Evolutionary conservation across 352 stramenopile genomes (phyloP), one percentile per base, ranked within the genome.

Genomic region (Pythium aristosporum): DNA sequence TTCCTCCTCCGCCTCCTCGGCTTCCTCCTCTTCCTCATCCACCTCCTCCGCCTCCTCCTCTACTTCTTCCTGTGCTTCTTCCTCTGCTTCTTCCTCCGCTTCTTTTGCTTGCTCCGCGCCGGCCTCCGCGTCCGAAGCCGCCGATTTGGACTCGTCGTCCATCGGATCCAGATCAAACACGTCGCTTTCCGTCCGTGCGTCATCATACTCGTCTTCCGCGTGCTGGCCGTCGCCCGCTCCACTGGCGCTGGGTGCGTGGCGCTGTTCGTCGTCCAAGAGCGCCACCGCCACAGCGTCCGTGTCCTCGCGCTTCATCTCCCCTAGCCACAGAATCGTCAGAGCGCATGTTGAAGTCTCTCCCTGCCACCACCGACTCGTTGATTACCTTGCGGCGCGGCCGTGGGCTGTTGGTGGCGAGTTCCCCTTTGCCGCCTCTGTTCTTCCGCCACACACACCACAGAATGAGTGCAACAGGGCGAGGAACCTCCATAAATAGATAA

Each of bases 391-490:
- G 42, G 15, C 28, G 25, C 28, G 21, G 10, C 1, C 48, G 48
- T 55, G 12, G 42, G 34, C 10, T n/a, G 21, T 44, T 12, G 37
- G 37, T 46, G 11, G 39, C 10, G 15, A 46, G 15, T 46, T 46
- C 39, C 39, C 39, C 36, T 50, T 56, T 43, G 12, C 28, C 18
- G 25, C 8, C n/a, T 13, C 50, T 42, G 57, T 57, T 57, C 64
- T 71, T 71, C 42, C 64, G 64, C 52, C 64, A 71, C 64, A 71
- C 51, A 61, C 64, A 66, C 64, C 64, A 71, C 64, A 65, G 64
- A 71, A 65, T 52, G 44, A 63, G 57, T 66, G n/a, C n/a, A 32
- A 51, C 20, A 51, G 23, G 28, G 6, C 7, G 44, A 50, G 1
- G 34, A 39, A 39, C 34, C 34, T 39, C 34, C 11, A 39, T 7